phyloP scores from a whole-genome alignment of 1,284 basidiomycete genomes.

The Papiliotrema flavescens region DNA sequence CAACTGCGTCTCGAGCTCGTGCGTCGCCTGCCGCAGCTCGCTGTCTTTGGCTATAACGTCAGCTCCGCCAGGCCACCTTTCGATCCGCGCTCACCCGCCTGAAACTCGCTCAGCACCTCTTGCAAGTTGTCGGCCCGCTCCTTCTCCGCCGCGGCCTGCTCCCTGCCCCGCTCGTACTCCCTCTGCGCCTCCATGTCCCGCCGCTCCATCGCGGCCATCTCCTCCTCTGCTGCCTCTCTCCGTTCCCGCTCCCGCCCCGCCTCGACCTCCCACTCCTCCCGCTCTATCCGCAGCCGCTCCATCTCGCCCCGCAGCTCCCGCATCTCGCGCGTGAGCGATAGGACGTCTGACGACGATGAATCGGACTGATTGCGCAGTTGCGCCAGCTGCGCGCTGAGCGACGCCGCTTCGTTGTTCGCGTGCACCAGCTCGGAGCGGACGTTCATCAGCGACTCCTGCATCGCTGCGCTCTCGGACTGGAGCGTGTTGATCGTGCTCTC shows the following conservation, averaged over 20 bases:
- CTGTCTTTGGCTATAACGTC: slow-evolving; percentile 52
- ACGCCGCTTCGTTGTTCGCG: slow-evolving; percentile 68
- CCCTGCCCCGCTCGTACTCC: slow-evolving; percentile 55
- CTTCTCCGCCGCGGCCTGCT: slow-evolving; percentile 63
- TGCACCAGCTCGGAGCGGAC: slow-evolving; percentile 63
- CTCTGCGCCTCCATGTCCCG: slow-evolving; percentile 65
- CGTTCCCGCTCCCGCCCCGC: slow-evolving; percentile 69
- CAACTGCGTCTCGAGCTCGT: slow-evolving; percentile 74
- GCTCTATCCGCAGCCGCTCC: slow-evolving; percentile 74
- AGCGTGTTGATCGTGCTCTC: slow-evolving; percentile 75
- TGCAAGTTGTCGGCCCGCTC: slow-evolving; percentile 81
- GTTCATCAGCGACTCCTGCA: slow-evolving; percentile 60
- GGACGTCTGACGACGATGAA: slow-evolving; percentile 63
- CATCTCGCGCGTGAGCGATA: slow-evolving; percentile 72
- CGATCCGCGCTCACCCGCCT: slow-evolving; percentile 64
- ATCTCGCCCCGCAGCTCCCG: slow-evolving; percentile 75
- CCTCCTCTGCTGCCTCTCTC: slow-evolving; percentile 63
- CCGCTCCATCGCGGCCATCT: slow-evolving; percentile 59
- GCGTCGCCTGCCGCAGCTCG: slow-evolving; percentile 65
- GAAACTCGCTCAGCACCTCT: slow-evolving; percentile 91
- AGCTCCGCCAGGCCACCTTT: background rate
- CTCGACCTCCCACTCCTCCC: slow-evolving; percentile 81
- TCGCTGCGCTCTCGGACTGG: slow-evolving; percentile 68
- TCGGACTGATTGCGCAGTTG: slow-evolving; percentile 50
- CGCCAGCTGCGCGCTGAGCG: slow-evolving; percentile 65